Evolutionary conservation across 257 asterid species (phyloP), one percentile per base, ranked within the genome.

Genomic region (Henckelia pumila): DNA sequence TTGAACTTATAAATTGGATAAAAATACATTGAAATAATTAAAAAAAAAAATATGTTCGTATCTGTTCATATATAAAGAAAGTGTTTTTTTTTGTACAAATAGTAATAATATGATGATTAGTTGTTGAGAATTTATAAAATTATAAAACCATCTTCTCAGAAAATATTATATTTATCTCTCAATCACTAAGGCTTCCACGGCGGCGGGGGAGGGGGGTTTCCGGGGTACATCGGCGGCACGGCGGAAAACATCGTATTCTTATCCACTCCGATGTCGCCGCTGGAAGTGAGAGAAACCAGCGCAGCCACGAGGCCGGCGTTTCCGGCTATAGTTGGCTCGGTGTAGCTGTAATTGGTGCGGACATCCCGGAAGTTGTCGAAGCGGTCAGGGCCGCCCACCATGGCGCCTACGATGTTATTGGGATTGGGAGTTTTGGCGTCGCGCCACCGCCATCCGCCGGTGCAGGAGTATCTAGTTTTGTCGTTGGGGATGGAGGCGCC

Each of bases 251-350:
- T 87, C 0, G 77, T 60, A 74, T 89, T 92, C 69, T 68, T 89
- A 29, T 89, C 89, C 3, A 89, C 83, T 19, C 95, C 84, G 61
- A 26, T 19, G 28, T 81, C 86, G 9, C 86, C 89, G 52, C 82
- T 81, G 56, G 74, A 30, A 23, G 97, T 83, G 37, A 92, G 83
- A 10, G 98, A 85, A 61, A 88, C 91, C 7, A 92, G 76, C 37
- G 97, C 95, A 0, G 98, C 96, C 61, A 88, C 91, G 6, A 92
- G 82, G 33, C 96, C 98, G 28, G 98, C 98, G 71, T 92, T 92
- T 28, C 94, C 98, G 0, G 95, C 89, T 19, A 92, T 1, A 25
- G 98, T 89, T 37, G 96, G 97, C 81, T 92, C 98, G 25, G 91
- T 88, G 77, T 89, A 86, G 82, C 80, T 85, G 80, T 77, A 83